Evolutionary conservation across 2,329 filamentous ascomycete species (phyloP), one percentile per base, ranked within the genome.

Genomic region (Juglanconis juglandina): DNA sequence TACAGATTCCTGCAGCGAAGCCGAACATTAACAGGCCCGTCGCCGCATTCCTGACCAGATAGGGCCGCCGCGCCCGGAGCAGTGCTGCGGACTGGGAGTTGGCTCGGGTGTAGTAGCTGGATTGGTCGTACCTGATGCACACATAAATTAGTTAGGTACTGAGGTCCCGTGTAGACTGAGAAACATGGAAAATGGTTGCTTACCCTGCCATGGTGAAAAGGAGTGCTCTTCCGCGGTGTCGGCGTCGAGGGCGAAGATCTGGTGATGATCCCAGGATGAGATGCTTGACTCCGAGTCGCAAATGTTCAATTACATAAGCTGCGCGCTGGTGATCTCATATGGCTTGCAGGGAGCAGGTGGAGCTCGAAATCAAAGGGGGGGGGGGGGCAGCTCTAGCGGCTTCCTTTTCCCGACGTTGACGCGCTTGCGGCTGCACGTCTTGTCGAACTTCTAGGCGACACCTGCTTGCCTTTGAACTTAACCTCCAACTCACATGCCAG

Each of bases 61-160:
- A 99, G 53, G 95, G 95, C 68, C 91, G 87, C 69, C 96, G 88
- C 59, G 95, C 94, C 71, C 95, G 91, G 73, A 97, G 88, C 66
- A 99, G 87, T 59, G 96, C 91, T 53, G 92, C 88, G 63, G 91
- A 90, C 76, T 96, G 92, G 66, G 90, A 88, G 78, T 90, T 90
- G 71, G 90, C 84, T 72, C 88, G 87, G 77, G 96, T 91, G 81
- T 98, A 99, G 83, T 99, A 99, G 66, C 91, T 92, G 48, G 78
- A 79, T 64, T 77, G 80, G 67, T 78, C 75, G 68, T 79, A 77
- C 67, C 74, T 78, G 61, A 17, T 34, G 47, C 8, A 42, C 14
- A 37, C 30, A 3, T 37, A 7, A 6, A 14, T 13, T 32, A 37
- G 7, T 14, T 14, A 33, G 24, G 2, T 17, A 17, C 5, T 17